Percentiles rank a stretch among this genome's conserved stretches.
Evolutionary conservation across 2,329 filamentous ascomycete species (phyloP).

Genomic region (Claviceps quebecensis): DNA sequence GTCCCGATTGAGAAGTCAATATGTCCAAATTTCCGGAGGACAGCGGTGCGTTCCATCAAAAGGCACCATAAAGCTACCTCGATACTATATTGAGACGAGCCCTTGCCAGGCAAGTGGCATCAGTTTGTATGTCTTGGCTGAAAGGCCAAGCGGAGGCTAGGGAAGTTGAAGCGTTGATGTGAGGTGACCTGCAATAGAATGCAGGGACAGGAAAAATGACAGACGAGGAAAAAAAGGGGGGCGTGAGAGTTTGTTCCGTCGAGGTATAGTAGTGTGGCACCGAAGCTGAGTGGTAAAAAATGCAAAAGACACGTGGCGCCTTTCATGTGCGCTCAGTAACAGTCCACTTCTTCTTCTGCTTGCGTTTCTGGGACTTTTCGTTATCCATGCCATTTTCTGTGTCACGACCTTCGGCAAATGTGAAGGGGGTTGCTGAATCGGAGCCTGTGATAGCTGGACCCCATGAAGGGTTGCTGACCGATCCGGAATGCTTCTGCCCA

Average conservation of each 20-base stretch:
- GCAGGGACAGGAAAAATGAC: too few relatives aligned
- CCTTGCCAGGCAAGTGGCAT: neutral
- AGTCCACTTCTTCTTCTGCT: slow-evolving; percentile 34
- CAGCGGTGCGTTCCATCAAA: neutral
- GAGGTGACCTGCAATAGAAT: neutral
- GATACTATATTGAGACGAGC: neutral
- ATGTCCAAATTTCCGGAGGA: neutral
- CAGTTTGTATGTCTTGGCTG: neutral
- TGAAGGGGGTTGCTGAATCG: slow-evolving; percentile 12
- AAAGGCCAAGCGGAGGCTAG: neutral
- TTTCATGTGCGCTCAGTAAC: slow-evolving; percentile 27
- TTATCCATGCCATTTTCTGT: slow-evolving; percentile 4
- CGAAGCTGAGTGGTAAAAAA: neutral
- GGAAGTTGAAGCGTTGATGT: neutral
- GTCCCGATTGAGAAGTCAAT: neutral
- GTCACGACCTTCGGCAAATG: slow-evolving; percentile 3
- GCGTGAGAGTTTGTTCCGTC: neutral
- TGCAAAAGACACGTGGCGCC: slow-evolving; percentile 3
- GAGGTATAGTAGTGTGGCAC: neutral
- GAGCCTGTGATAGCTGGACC: slow-evolving; percentile 16
- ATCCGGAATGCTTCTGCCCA: slow-evolving; percentile 25
- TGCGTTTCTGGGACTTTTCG: slow-evolving; percentile 12
- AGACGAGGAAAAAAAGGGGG: neutral
- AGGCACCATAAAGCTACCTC: neutral
- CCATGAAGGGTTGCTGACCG: slow-evolving; percentile 22